Conservation (phyloP, 2,329 filamentous ascomycete genomes). For the Beauveria medogensis region DNA sequence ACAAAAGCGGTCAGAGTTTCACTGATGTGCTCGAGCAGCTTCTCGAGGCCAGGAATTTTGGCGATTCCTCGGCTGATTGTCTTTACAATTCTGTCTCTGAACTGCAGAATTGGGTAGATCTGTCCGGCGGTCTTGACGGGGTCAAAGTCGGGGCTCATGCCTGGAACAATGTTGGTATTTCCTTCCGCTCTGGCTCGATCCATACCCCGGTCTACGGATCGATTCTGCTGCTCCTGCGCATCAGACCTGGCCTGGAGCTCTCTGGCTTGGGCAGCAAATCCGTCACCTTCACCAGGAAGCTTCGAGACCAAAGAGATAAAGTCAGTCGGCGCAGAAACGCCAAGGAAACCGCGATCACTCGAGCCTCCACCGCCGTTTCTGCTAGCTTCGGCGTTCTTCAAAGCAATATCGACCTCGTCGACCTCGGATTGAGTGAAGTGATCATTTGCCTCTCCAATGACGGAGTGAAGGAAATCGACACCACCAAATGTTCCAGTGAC, state of each 20-base stretch:
- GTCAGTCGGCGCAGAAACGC: constrained; percentile 36
- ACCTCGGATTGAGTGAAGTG: constrained; percentile 81
- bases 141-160: constrained; percentile 70
- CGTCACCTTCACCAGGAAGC: constrained; percentile 61
- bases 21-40: constrained; percentile 85
- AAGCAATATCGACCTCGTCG: constrained; percentile 67
- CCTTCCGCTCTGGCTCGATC: constrained; percentile 27
- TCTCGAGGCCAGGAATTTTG: constrained; percentile 85
- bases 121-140: constrained; percentile 66
- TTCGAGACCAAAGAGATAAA: constrained; percentile 69
- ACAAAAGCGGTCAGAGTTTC: constrained; percentile 91
- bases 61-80: constrained; percentile 77
- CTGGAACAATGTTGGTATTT: constrained; percentile 56
- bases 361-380: constrained; percentile 26
- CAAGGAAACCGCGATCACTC: constrained; percentile 32
- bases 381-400: constrained; percentile 58
- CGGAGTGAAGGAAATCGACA: constrained; percentile 78
- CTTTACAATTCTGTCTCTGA: constrained; percentile 89
- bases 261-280: constrained; percentile 58
- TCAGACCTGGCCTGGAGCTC: constrained; percentile 53
- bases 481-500: constrained; percentile 69
- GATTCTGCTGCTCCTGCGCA: constrained; percentile 55
- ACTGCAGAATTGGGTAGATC: constrained; percentile 91
- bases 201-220: constrained; percentile 20
- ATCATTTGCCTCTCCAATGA: constrained; percentile 68